phyloP scores from a whole-genome alignment of 2,329 filamentous ascomycete species.

The Blastomyces gilchristii region DNA sequence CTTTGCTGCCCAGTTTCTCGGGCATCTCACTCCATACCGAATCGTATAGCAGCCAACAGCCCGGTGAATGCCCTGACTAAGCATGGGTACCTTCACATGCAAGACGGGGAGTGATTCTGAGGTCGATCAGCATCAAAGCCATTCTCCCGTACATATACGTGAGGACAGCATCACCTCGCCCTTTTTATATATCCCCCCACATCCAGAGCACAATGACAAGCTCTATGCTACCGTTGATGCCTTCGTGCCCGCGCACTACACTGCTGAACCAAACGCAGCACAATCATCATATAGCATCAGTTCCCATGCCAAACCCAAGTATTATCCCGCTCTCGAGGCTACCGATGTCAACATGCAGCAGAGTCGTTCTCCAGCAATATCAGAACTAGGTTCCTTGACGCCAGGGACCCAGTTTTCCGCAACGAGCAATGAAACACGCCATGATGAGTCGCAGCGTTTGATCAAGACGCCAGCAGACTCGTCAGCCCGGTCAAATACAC shows the following conservation, averaged over 20 bases:
- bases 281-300: slow-evolving; percentile 12
- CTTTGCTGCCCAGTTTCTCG: not conserved
- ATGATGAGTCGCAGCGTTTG: slow-evolving; percentile 8
- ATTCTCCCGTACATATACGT: slow-evolving; percentile 8
- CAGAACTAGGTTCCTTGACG: slow-evolving; percentile 10
- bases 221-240: slow-evolving; percentile 9
- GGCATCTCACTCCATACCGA: not conserved
- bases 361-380: slow-evolving; percentile 8
- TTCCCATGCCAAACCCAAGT: slow-evolving; percentile 16
- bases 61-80: not conserved
- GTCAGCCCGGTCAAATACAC: not conserved
- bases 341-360: slow-evolving; percentile 13
- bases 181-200: slow-evolving; percentile 13
- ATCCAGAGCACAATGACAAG: slow-evolving; percentile 7
- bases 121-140: slow-evolving; percentile 4
- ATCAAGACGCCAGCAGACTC: not conserved
- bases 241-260: slow-evolving; percentile 10
- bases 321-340: slow-evolving; percentile 18
- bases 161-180: slow-evolving; percentile 8
- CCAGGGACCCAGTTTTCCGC: slow-evolving; percentile 10
- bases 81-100: slow-evolving; percentile 16
- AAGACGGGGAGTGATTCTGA: slow-evolving; percentile 2
- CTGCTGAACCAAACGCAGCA: slow-evolving; percentile 11
- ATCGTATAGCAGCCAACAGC: not conserved
- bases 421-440: slow-evolving; percentile 5